Conservation (phyloP, 371 early-diverging fungal genomes). For the Fennellomyces sp. region DNA sequence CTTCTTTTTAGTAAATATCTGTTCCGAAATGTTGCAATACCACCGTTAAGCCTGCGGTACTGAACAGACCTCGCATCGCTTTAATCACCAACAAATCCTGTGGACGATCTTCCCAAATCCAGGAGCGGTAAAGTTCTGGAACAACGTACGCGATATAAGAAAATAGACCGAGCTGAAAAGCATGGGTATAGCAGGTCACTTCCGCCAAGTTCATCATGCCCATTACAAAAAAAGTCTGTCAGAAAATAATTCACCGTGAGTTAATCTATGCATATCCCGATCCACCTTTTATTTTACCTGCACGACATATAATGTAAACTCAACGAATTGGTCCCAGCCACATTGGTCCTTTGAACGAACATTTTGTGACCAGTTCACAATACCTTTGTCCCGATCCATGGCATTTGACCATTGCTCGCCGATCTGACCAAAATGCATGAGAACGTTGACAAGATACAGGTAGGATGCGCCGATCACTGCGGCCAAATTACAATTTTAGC, state of each 20-base stretch:
- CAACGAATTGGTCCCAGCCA: constrained; percentile 5
- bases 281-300: constrained; percentile 3
- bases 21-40: constrained; percentile 18
- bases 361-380: background rate
- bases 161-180: constrained; percentile 19
- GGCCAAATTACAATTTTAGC: background rate
- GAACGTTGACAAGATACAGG: constrained; percentile 11
- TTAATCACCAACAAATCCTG: constrained; percentile 8
- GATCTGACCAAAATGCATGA: constrained; percentile 9
- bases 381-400: constrained; percentile 9
- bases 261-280: background rate
- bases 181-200: constrained; percentile 16
- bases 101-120: constrained; percentile 13
- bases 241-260: background rate
- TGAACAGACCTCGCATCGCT: constrained; percentile 11
- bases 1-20: constrained; percentile 12
- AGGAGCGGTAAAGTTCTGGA: constrained; percentile 14
- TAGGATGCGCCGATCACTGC: constrained; percentile 14
- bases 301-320: constrained; percentile 11
- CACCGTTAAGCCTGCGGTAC: constrained; percentile 12
- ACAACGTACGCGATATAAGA: constrained; percentile 14
- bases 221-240: constrained; percentile 22
- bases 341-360: background rate
- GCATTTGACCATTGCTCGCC: constrained; percentile 7
- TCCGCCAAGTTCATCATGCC: constrained; percentile 22